Base-by-base conservation (phyloP, 2,329 filamentous ascomycete genomes). In the Ceratocystis cubensis region DNA sequence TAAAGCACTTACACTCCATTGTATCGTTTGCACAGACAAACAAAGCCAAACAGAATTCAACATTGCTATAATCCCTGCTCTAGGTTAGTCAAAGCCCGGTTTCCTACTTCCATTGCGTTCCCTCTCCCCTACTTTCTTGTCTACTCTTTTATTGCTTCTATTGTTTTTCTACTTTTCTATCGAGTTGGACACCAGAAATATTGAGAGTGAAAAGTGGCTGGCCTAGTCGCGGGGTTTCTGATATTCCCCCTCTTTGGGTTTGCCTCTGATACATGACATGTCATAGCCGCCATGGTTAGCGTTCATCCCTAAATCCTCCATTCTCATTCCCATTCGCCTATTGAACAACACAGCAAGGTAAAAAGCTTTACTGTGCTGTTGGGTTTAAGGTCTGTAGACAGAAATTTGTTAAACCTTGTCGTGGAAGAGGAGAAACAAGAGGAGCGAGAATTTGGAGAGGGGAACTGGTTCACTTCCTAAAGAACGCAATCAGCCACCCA, bases 1-100 rank as follows among this genome's bases (percentile, higher is more conserved):
- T 59, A 59, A 59, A 59, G 8, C 25, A 59, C 56, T 59, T 59
- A 37, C 48, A 59, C 25, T 41, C 48, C 56, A 59, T 59, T 59
- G 56, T 59, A 20, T 59, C n/a, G 15, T 37, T 59, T 30, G 56
- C 15, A n/a, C 48, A n/a, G n/a, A 25, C 48, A 50, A 50, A 53
- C 48, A 53, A 53, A 53, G 48, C 48, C 22, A 59, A 33, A 33
- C 25, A n/a, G 3, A 17, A 15, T 28, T 8, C 17, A 17, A 37
- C 25, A 22, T 30, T 57, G 28, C 53, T 30, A 57, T 57, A 57
- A 57, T 57, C 53, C 28, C 28, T 57, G 56, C 25, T 22, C 56
- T 30, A 59, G 56, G 56, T 59, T 59, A 59, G 56, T 59, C 56
- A 59, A 37, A 59, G 56, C 28, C 33, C 28, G 22, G 20, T 30